These are phyloP conservation scores for Chaetoscypha palmicola DNA, from an alignment of 2,329 filamentous ascomycete genomes.

Conservation along the genomic window DNA sequence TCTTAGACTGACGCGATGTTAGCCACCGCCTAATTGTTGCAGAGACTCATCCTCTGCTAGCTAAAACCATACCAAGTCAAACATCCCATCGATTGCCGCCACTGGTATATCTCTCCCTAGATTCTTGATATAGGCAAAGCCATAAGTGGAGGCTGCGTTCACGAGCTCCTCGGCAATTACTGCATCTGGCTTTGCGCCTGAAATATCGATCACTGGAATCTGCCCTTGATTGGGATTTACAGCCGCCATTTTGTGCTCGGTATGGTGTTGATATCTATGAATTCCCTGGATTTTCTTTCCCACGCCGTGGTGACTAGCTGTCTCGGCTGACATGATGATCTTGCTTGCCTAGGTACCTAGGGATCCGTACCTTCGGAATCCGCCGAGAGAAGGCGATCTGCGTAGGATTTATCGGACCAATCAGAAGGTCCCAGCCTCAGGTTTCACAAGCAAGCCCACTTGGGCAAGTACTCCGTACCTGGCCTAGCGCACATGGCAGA, in stretches of 20 bases:
- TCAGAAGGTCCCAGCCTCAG: no score
- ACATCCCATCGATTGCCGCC: constrained; percentile 61
- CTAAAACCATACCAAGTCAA: constrained; percentile 61
- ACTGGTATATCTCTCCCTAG: constrained; percentile 61
- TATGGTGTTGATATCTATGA: no score
- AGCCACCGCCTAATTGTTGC: no score
- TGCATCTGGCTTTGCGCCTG: constrained; percentile 46
- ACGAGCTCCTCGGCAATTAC: constrained; percentile 62
- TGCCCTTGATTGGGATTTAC: constrained; percentile 1
- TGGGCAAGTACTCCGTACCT: background rate
- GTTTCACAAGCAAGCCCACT: no score
- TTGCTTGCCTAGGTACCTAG: no score
- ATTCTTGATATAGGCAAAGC: constrained; percentile 85
- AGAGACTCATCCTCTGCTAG: no score
- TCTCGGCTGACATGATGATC: no score
- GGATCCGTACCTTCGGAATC: no score
- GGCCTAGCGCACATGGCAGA: background rate
- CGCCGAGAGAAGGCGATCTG: background rate
- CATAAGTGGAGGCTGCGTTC: constrained; percentile 71
- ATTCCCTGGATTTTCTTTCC: no score
- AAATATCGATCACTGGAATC: constrained; percentile 82
- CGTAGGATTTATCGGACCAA: no score
- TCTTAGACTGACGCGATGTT: constrained; percentile 64
- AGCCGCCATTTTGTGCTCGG: constrained; percentile 10
- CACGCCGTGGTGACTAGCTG: no score